Evolutionary conservation across 208 protist species (phyloP).

Genomic region (Plasmodiophora brassicae): DNA sequence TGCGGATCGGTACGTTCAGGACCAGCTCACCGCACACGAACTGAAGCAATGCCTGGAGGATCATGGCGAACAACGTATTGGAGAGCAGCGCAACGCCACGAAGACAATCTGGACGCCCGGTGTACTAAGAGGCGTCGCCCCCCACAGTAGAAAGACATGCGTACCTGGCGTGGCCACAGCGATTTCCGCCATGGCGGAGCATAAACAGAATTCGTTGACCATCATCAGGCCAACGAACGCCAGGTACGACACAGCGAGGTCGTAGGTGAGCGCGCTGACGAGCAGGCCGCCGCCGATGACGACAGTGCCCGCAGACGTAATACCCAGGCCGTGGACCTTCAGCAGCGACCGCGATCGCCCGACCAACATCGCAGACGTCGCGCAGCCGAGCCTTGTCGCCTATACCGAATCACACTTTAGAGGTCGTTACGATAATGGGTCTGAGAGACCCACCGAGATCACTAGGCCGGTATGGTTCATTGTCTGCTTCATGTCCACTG

Average conservation of each 20-base stretch:
- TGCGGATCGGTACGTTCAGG: too few relatives aligned
- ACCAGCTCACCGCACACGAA: not conserved
- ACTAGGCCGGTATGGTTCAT: not conserved
- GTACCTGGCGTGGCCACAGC: not conserved
- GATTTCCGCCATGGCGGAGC: not conserved
- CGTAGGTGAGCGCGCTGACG: not conserved
- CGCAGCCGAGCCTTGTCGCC: not conserved
- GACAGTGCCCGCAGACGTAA: not conserved
- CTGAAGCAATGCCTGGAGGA: not conserved
- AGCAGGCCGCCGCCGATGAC: not conserved
- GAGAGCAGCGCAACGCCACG: not conserved
- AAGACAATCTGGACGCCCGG: not conserved
- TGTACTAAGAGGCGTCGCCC: too few relatives aligned
- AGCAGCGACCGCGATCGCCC: not conserved
- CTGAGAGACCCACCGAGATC: not conserved
- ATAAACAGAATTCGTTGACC: constrained; percentile 17
- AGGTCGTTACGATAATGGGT: not conserved
- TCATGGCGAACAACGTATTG: constrained; percentile 8
- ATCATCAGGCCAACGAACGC: not conserved
- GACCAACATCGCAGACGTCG: not conserved
- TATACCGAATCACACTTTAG: not conserved
- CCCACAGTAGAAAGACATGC: not conserved
- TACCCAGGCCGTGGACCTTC: not conserved
- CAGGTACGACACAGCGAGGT: not conserved
- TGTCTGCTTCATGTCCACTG: not conserved